phyloP scores from a whole-genome alignment of 305 asterid genomes.

The Fraxinus sp. region DNA sequence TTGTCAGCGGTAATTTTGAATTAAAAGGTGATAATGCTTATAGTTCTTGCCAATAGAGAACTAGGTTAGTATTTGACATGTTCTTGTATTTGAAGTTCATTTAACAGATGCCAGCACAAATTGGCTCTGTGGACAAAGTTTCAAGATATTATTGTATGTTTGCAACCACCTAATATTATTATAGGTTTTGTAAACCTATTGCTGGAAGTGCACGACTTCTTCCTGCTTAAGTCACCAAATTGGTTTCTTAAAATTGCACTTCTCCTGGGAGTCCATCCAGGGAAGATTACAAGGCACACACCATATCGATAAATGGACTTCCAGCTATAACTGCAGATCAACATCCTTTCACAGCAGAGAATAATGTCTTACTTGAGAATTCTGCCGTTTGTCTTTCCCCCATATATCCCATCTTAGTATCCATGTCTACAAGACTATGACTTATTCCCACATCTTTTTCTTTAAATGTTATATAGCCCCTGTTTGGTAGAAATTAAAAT shows the following conservation, averaged over 20 bases:
- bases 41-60: not conserved
- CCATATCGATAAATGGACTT: not conserved
- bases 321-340: not conserved
- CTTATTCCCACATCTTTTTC: not conserved
- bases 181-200: not conserved
- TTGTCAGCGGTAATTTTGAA: not conserved
- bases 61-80: not conserved
- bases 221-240: constrained; percentile 9
- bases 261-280: constrained; percentile 2
- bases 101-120: constrained; percentile 11
- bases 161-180: not conserved
- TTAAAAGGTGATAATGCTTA: constrained; percentile 7
- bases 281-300: not conserved
- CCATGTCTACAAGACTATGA: not conserved
- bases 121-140: not conserved
- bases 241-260: constrained; percentile 8
- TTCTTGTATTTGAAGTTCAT: not conserved
- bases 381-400: not conserved
- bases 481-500: too few species aligned
- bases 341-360: not conserved
- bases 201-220: not conserved
- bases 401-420: not conserved
- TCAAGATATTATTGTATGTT: not conserved
- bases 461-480: not conserved
- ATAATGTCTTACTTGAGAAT: not conserved